These are phyloP conservation scores for Diaporthe eres DNA, from an alignment of 2,329 filamentous ascomycete genomes.

Conservation along the genomic window DNA sequence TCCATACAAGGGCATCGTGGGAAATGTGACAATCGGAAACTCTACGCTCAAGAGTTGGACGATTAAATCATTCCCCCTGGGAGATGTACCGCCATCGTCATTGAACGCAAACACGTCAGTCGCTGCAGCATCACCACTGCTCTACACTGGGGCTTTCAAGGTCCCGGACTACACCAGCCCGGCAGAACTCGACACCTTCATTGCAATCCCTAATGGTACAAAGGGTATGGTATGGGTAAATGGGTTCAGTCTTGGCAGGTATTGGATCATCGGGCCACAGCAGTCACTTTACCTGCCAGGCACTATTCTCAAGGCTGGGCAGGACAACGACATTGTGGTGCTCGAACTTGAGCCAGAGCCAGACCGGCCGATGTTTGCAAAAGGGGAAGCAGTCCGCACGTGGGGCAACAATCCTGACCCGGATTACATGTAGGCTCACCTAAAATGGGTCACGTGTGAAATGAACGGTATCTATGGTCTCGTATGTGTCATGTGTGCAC, in stretches of 20 bases:
- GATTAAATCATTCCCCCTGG: constrained; percentile 31
- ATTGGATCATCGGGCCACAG: constrained; percentile 38
- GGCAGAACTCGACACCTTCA: constrained; percentile 37
- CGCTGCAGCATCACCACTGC: not conserved
- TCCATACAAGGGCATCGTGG: constrained; percentile 61
- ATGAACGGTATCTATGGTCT: too few relatives aligned
- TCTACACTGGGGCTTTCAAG: constrained; percentile 34
- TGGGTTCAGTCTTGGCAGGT: constrained; percentile 39
- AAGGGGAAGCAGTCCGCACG: constrained; percentile 24
- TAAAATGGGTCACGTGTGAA: not conserved
- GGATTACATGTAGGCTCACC: constrained; percentile 5
- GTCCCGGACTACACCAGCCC: constrained; percentile 19
- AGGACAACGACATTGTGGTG: constrained; percentile 40
- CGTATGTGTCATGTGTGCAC: not conserved
- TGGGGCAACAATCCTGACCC: constrained; percentile 41
- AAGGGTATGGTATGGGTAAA: constrained; percentile 41
- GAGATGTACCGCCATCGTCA: not conserved
- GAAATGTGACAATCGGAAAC: constrained; percentile 57
- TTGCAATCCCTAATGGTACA: constrained; percentile 35
- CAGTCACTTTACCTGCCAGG: constrained; percentile 39
- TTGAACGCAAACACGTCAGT: not conserved
- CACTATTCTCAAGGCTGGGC: constrained; percentile 30
- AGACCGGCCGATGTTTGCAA: constrained; percentile 14
- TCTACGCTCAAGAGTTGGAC: constrained; percentile 18
- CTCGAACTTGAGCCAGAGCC: constrained; percentile 38